Evolutionary conservation across 495 filamentous ascomycete species (phyloP).

Genomic region (Podospora appendiculata): DNA sequence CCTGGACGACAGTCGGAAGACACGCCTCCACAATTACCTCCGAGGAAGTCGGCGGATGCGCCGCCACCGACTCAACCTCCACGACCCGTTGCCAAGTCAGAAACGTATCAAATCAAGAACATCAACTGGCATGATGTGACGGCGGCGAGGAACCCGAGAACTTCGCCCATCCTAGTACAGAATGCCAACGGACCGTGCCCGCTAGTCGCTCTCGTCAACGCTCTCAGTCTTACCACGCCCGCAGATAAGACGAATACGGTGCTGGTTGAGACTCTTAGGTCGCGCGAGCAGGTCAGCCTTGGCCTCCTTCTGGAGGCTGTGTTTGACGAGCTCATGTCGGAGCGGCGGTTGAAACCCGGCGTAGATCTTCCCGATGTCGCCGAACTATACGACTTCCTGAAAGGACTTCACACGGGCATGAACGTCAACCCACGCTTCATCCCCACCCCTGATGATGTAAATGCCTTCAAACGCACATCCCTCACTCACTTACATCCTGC

Average conservation of each 20-base stretch:
- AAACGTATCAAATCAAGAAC: constrained; percentile 42
- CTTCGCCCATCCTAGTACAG: constrained; percentile 78
- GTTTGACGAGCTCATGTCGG: constrained; percentile 83
- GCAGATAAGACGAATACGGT: constrained; percentile 51
- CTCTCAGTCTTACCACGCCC: constrained; percentile 71
- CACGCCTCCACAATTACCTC: constrained; percentile 28
- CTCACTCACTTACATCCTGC: constrained; percentile 33
- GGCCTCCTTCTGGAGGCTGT: constrained; percentile 78
- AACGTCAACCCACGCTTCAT: constrained; percentile 92
- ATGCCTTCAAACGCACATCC: constrained; percentile 35
- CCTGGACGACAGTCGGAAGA: constrained; percentile 10
- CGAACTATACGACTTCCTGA: constrained; percentile 78
- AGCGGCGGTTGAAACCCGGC: constrained; percentile 33
- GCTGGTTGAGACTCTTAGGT: constrained; percentile 65
- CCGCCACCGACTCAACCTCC: constrained; percentile 24
- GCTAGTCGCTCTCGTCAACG: constrained; percentile 88
- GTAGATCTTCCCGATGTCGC: constrained; percentile 68
- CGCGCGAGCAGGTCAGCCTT: constrained; percentile 80
- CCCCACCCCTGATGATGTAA: constrained; percentile 29
- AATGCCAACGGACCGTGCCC: constrained; percentile 94
- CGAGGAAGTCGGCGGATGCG: constrained; percentile 22
- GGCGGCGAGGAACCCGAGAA: constrained; percentile 30
- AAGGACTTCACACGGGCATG: constrained; percentile 92
- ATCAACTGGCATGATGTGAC: constrained; percentile 37
- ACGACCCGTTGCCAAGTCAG: constrained; percentile 29